phyloP scores from a whole-genome alignment of 768 basidiomycete genomes.

The Lepiota subincarnata region DNA sequence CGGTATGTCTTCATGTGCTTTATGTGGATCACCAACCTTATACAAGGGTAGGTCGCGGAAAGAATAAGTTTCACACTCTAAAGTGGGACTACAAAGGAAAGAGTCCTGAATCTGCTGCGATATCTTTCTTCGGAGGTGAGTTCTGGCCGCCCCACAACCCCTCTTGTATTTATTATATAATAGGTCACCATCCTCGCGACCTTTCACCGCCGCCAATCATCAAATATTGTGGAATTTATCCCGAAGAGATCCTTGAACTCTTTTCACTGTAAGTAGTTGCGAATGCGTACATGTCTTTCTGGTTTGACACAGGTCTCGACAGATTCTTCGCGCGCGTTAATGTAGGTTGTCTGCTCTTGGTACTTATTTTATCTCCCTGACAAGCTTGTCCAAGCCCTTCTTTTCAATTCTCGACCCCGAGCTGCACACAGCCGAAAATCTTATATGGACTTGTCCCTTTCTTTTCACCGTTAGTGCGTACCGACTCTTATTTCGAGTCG shows the following conservation, averaged over 20 bases:
- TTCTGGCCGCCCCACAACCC: slow-evolving; percentile 1
- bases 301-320: slow-evolving; percentile 1
- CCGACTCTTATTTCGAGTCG: neutral
- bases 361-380: neutral
- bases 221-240: slow-evolving; percentile 43
- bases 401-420: slow-evolving; percentile 56
- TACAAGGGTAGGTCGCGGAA: neutral
- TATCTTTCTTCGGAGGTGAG: slow-evolving; percentile 33
- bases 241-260: slow-evolving; percentile 46
- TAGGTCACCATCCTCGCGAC: slow-evolving; percentile 15
- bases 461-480: slow-evolving; percentile 58
- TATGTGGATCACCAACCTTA: neutral
- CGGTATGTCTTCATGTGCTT: neutral
- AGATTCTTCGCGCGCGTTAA: slow-evolving; percentile 55
- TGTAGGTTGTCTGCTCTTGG: slow-evolving; percentile 25
- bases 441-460: slow-evolving; percentile 54
- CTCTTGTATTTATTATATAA: slow-evolving; percentile 6
- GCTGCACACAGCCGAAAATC: slow-evolving; percentile 48
- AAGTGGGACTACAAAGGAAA: slow-evolving; percentile 25
- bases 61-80: slow-evolving; percentile 10
- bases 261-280: slow-evolving; percentile 44
- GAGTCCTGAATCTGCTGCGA: slow-evolving; percentile 34
- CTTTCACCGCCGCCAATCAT: slow-evolving; percentile 41
- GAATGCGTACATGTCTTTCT: neutral
- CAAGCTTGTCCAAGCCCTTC: slow-evolving; percentile 36